Base-by-base conservation (phyloP, 2,329 filamentous ascomycete species). In the Colletotrichum australisinense region DNA sequence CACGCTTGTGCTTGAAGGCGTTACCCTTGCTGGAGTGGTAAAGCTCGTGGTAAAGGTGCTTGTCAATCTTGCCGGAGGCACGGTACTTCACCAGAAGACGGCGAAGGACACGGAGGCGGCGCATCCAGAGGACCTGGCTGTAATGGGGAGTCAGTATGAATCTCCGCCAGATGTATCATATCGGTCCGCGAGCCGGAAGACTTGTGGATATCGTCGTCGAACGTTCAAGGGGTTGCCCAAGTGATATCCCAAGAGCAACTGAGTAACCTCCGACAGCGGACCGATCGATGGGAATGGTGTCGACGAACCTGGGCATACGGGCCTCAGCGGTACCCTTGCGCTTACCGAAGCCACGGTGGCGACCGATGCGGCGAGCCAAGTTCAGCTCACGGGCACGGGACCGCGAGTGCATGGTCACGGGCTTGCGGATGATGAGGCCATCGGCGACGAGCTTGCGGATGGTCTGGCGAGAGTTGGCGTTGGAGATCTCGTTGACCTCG, bases 1-100 rank as follows among this genome's bases (percentile, higher is more conserved):
- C 97, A 89, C 97, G 94, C 95, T 98, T 99, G 95, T 99, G 97
- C 95, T 99, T 99, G 94, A 99, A 99, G 87, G 97, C 96, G 93
- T 99, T 99, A 97, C 97, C 97, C 95, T 99, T 99, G 93, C 94
- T 97, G 86, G 97, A 91, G 89, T 98, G 97, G 93, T 99, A 99
- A 81, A 99, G 95, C 91, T 98, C 95, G 93, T 99, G 97, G 93
- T 99, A 99, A 77, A 99, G 95, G 92, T 99, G 97, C 93, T 99
- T 99, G 91, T 99, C 97, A 87, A 99, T 99, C 94, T 99, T 99
- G 88, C 97, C 97, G 84, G 94, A 94, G 87, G 96, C 96, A 88
- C 97, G 97, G 92, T 99, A 99, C 92, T 98, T 98, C 91, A 98
- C 97, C 81, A 99, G 91, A 76, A 99, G 94, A 86, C 97, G 97